These are phyloP conservation scores for Salvia splendens DNA, from an alignment of 257 asterid genomes.

Conservation along the genomic window DNA sequence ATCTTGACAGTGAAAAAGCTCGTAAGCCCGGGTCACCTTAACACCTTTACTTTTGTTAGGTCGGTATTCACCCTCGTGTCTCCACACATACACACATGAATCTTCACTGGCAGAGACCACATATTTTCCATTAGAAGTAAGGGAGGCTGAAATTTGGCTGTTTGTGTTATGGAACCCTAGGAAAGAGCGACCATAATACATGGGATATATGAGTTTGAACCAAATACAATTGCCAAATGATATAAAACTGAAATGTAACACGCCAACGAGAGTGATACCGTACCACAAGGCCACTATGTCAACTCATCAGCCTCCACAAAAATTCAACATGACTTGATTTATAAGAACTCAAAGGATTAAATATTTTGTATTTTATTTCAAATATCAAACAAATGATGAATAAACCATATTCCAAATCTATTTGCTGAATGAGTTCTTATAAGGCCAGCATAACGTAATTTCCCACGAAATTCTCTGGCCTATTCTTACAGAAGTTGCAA, in stretches of 20 bases:
- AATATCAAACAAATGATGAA: neutral
- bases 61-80: slow-evolving; percentile 78
- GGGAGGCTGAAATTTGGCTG: slow-evolving; percentile 94
- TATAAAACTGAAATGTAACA: neutral
- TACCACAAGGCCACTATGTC: slow-evolving; percentile 11
- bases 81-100: slow-evolving; percentile 87
- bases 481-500: neutral
- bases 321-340: neutral
- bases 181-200: slow-evolving; percentile 28
- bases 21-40: slow-evolving; percentile 74
- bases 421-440: neutral
- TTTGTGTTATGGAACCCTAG: slow-evolving; percentile 85
- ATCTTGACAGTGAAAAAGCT: slow-evolving; percentile 88
- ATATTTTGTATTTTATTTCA: no score
- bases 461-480: slow-evolving; percentile 3
- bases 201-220: slow-evolving; percentile 2
- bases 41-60: slow-evolving; percentile 77
- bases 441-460: neutral
- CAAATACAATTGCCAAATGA: neutral
- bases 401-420: neutral
- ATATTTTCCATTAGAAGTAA: slow-evolving; percentile 80
- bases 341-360: neutral
- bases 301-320: neutral
- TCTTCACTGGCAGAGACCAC: slow-evolving; percentile 92
- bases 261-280: neutral